Evolutionary conservation across 768 basidiomycete genomes (phyloP).

Genomic region (Leccinum variicolor): DNA sequence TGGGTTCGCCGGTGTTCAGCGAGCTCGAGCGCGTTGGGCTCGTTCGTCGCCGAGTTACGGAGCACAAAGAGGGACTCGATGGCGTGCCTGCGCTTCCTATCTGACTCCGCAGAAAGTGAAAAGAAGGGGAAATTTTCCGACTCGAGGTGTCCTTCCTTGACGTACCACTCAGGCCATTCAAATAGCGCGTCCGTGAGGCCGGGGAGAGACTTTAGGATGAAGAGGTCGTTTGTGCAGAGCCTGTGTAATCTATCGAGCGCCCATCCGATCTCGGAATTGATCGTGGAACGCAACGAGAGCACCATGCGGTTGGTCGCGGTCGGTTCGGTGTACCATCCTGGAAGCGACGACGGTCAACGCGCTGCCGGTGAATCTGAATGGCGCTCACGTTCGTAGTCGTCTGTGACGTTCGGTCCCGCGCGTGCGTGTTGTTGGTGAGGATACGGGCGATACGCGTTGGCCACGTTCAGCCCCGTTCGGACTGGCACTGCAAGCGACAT

Average conservation of each 20-base stretch:
- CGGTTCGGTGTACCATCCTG: conserved; percentile 86
- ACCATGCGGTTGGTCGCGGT: conserved; percentile 83
- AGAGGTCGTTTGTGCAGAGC: conserved; percentile 75
- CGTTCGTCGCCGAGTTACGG: conserved; percentile 77
- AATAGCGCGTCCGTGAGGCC: conserved; percentile 82
- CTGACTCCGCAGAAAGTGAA: conserved; percentile 46
- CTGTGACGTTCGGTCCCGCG: conserved; percentile 47
- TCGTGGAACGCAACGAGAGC: conserved; percentile 82
- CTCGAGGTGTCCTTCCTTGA: conserved; percentile 53
- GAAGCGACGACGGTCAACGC: conserved; percentile 2
- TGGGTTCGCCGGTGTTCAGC: conserved; percentile 57
- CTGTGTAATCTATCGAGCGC: conserved; percentile 84
- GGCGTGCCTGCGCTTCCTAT: conserved; percentile 68
- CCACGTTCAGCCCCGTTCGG: conserved; percentile 18
- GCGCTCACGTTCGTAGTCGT: conserved; percentile 73
- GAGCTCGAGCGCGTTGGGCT: conserved; percentile 63
- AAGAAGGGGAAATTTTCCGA: conserved; percentile 50
- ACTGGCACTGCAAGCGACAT: conserved; percentile 31
- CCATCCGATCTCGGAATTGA: conserved; percentile 82
- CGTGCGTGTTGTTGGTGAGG: conserved; percentile 18
- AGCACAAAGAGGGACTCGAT: conserved; percentile 82
- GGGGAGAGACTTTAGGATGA: conserved; percentile 66
- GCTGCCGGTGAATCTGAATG: background rate
- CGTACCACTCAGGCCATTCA: conserved; percentile 87
- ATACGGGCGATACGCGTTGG: conserved; percentile 26